Evolutionary conservation across 805 yeast species (phyloP).

Genomic region (Kodamaea kakaduensis): DNA sequence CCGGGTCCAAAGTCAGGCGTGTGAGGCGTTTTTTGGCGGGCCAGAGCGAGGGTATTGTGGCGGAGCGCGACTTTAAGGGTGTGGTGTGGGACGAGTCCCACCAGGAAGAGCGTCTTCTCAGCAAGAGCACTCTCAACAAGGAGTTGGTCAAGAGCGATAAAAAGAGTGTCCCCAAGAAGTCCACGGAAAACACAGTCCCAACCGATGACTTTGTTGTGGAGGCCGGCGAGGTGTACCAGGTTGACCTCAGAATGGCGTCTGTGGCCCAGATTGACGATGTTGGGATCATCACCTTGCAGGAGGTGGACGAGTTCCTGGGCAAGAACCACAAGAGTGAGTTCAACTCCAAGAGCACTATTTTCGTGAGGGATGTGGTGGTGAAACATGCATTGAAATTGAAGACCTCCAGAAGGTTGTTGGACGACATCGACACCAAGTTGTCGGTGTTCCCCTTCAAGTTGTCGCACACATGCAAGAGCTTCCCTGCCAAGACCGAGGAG

Average conservation of each 20-base stretch:
- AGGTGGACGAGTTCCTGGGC: slow-evolving; percentile 61
- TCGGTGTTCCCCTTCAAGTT: slow-evolving; percentile 93
- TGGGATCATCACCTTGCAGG: slow-evolving; percentile 67
- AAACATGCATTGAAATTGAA: slow-evolving; percentile 71
- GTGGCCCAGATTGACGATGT: slow-evolving; percentile 48
- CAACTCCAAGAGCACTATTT: slow-evolving; percentile 65
- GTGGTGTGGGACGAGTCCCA: slow-evolving; percentile 83
- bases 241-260: slow-evolving; percentile 82
- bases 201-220: slow-evolving; percentile 65
- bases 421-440: slow-evolving; percentile 63
- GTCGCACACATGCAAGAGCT: slow-evolving; percentile 58
- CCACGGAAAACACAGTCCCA: slow-evolving; percentile 47
- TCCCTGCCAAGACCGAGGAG: slow-evolving; percentile 45
- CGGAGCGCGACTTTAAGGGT: slow-evolving; percentile 90
- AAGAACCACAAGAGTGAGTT: slow-evolving; percentile 52
- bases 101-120: slow-evolving; percentile 60
- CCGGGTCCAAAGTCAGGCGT: slow-evolving; percentile 90
- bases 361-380: slow-evolving; percentile 83
- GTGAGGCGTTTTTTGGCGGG: slow-evolving; percentile 93
- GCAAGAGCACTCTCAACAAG: slow-evolving; percentile 29
- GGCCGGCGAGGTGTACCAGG: slow-evolving; percentile 81
- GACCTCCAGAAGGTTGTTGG: slow-evolving; percentile 66
- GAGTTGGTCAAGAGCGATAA: slow-evolving; percentile 41
- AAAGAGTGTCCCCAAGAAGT: slow-evolving; percentile 14
- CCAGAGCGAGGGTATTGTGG: slow-evolving; percentile 87